These are phyloP conservation scores for Basipetospora chlamydospora DNA, from an alignment of 2,329 filamentous ascomycete species.

Conservation along the genomic window DNA sequence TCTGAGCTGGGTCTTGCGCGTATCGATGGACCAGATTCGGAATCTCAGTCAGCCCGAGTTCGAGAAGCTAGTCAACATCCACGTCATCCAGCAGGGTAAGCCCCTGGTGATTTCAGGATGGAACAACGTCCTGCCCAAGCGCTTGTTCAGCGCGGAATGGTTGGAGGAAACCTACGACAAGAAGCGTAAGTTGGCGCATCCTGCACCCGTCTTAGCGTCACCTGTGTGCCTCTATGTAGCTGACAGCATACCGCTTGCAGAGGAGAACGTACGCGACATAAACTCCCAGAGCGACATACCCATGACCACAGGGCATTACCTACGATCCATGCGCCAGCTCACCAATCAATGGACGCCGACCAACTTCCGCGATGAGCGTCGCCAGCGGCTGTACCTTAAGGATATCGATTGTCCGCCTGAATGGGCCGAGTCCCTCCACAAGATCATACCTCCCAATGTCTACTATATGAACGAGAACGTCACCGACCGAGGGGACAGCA, in stretches of 20 bases:
- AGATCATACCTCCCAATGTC: constrained; percentile 63
- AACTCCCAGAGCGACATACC: constrained; percentile 57
- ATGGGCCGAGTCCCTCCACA: constrained; percentile 69
- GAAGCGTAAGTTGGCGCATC: constrained; percentile 49
- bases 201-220: not conserved
- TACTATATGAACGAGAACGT: constrained; percentile 84
- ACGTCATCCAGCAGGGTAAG: constrained; percentile 74
- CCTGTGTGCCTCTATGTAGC: no score
- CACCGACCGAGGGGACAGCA: constrained; percentile 23
- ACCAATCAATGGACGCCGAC: constrained; percentile 65
- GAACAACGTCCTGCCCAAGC: constrained; percentile 56
- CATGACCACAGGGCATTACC: constrained; percentile 79
- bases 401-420: constrained; percentile 88
- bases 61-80: constrained; percentile 68
- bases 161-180: constrained; percentile 63
- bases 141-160: constrained; percentile 71
- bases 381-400: constrained; percentile 86
- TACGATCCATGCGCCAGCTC: constrained; percentile 73
- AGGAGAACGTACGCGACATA: constrained; percentile 76
- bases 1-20: constrained; percentile 73
- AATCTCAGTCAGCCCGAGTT: constrained; percentile 65
- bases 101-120: constrained; percentile 88
- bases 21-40: constrained; percentile 65
- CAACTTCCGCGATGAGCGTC: constrained; percentile 63
- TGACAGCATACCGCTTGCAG: constrained; percentile 26